phyloP scores from a whole-genome alignment of 1,284 basidiomycete species.

The Violaceomyces palustris region DNA sequence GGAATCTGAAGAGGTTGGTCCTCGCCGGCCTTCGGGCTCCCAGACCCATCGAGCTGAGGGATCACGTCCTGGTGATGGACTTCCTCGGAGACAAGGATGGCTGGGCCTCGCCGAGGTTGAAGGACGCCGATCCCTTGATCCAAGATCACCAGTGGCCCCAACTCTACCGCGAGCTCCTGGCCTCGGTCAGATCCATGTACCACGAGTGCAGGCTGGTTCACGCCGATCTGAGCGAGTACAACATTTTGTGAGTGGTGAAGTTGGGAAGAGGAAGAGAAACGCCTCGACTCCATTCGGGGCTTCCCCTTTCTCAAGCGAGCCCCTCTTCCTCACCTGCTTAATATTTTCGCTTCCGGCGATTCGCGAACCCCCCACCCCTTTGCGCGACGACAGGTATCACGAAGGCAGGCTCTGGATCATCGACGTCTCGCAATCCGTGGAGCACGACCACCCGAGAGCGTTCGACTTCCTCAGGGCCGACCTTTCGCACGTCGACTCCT shows the following conservation, averaged over 20 bases:
- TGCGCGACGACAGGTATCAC: slow-evolving; percentile 60
- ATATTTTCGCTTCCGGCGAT: no score
- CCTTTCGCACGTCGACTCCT: slow-evolving; percentile 87
- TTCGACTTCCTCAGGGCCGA: slow-evolving; percentile 86
- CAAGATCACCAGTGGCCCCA: slow-evolving; percentile 15
- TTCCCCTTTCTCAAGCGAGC: no score
- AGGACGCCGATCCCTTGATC: slow-evolving; percentile 46
- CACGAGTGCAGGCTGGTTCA: slow-evolving; percentile 89
- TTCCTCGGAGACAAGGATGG: slow-evolving; percentile 65
- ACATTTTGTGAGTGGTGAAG: slow-evolving; percentile 69
- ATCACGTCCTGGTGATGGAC: slow-evolving; percentile 94
- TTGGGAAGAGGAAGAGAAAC: no score
- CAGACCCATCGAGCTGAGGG: slow-evolving; percentile 82
- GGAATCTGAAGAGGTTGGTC: slow-evolving; percentile 80
- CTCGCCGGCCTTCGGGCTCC: slow-evolving; percentile 80
- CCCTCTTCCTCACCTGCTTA: no score
- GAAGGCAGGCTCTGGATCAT: slow-evolving; percentile 78
- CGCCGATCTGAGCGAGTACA: slow-evolving; percentile 97
- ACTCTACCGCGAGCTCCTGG: slow-evolving; percentile 76
- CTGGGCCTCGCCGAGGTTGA: slow-evolving; percentile 44
- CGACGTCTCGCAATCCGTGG: slow-evolving; percentile 96
- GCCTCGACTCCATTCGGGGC: no score
- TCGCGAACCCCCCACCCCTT: no score
- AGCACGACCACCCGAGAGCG: slow-evolving; percentile 89
- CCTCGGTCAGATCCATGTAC: slow-evolving; percentile 77